Evolutionary conservation across 306 rosid species (phyloP), one percentile per base, ranked within the genome.

Genomic region (Chamaecrista fasciculata): DNA sequence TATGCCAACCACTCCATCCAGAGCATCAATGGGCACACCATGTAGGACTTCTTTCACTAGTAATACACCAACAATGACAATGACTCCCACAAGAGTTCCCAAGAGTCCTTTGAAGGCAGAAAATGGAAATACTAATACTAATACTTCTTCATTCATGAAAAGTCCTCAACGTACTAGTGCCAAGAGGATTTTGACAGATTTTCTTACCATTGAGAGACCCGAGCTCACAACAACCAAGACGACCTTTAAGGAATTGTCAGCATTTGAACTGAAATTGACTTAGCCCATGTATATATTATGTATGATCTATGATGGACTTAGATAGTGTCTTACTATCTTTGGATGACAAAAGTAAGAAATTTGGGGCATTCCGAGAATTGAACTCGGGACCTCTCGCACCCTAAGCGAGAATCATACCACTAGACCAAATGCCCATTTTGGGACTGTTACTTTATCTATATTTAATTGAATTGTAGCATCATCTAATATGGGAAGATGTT

Each of bases 151-250:
- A n/a, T n/a, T n/a, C n/a, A n/a, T n/a, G n/a, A n/a, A n/a, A n/a
- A n/a, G n/a, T 62, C 74, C 89, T 24, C 85, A 82, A 3, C 86
- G 79, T 2, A 26, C 91, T 1, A 33, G 92, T 0, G 92, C 65
- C 31, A 95, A 84, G 76, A 95, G 89, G 67, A 80, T 84, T 15
- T 73, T 95, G 81, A 95, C 97, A 0, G 96, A 91, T 79, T 89
- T 77, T 84, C 92, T 95, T 4, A 82, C 75, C 64, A 82, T 87
- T 21, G 95, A n/a, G n/a, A n/a, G n/a, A n/a, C n/a, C n/a, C n/a
- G n/a, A n/a, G n/a, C n/a, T n/a, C n/a, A 8, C 4, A 36, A 37
- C 43, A 79, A 31, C 42, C 67, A 24, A 42, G 51, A 78, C 66
- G 73, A 11, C 64, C 4, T 29, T 46, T 42, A 69, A 44, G 65